Evolutionary conservation across 352 stramenopile genomes (phyloP), one percentile per base, ranked within the genome.

Genomic region (Phytophthora kernoviae): DNA sequence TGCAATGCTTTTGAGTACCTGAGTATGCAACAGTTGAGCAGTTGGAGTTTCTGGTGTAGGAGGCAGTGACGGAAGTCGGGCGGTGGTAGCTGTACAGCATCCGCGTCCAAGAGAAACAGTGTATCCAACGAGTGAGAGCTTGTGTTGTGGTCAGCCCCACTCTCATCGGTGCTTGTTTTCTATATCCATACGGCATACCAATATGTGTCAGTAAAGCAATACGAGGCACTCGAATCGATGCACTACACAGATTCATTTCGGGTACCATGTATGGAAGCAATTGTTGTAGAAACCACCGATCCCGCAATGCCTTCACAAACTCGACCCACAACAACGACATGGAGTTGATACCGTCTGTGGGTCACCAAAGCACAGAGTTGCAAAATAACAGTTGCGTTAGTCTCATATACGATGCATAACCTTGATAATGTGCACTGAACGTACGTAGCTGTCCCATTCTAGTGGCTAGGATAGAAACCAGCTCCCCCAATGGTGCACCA

Each of bases 321-420:
- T 94, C 83, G 15, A 93, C 81, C 85, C 85, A 94, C 33, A 94
- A 47, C 18, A 91, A 58, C 4, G 78, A 86, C 81, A 93, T 91
- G 2, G 77, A 79, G 43, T 88, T 87, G 12, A 94, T 69, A 0
- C 81, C 70, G 44, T 90, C 85, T 94, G 34, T 12, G 39, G 10
- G 47, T 41, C 18, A 71, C 20, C 39, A 27, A 27, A 62, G 39
- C 5, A 20, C 43, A 60, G 32, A 58, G 37, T n/a, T 61, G n/a
- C 41, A 60, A 45, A n/a, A 75, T n/a, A 49, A 55, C 12, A 1
- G 54, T 32, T 32, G 14, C 10, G 46, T 58, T 41, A 54, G 22
- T 40, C 24, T 30, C 24, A 6, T 34, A n/a, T 32, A 47, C 27
- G n/a, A 26, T 15, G 5, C 17, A 5, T 9, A n/a, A 39, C 6